Conservation (phyloP, 139 green algal species). For the Tetraselmis chui region DNA sequence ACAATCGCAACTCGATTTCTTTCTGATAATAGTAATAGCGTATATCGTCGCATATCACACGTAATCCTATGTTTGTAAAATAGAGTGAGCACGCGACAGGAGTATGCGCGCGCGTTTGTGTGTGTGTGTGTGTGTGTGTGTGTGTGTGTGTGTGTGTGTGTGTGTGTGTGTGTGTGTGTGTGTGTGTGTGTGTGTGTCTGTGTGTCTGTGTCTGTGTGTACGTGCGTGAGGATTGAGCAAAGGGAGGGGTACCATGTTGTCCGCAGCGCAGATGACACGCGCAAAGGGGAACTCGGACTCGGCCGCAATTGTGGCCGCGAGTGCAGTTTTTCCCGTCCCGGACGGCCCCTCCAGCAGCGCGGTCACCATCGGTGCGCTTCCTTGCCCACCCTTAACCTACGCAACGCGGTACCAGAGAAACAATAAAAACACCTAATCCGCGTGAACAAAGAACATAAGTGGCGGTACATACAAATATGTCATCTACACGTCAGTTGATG, state of each 20-base stretch:
- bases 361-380: not conserved
- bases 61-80: too few relatives aligned
- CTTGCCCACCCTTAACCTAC: not conserved
- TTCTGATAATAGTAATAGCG: too few relatives aligned
- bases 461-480: not conserved
- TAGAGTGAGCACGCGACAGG: too few relatives aligned
- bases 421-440: not conserved
- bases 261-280: conserved; percentile 13
- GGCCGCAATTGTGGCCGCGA: conserved; percentile 12
- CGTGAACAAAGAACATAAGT: not conserved
- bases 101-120: too few relatives aligned
- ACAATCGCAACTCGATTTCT: too few relatives aligned
- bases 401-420: not conserved
- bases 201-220: too few relatives aligned
- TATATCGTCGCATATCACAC: too few relatives aligned
- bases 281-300: conserved; percentile 18
- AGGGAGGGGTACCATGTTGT: conserved; percentile 5
- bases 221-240: too few relatives aligned
- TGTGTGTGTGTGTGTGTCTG: too few relatives aligned
- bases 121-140: too few relatives aligned
- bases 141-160: too few relatives aligned
- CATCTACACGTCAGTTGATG: not conserved
- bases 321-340: conserved; percentile 24
- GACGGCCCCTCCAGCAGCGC: conserved; percentile 15
- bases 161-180: too few relatives aligned